Base-by-base conservation (phyloP, 208 protist species). In the Acanthamoeba polyphaga region DNA sequence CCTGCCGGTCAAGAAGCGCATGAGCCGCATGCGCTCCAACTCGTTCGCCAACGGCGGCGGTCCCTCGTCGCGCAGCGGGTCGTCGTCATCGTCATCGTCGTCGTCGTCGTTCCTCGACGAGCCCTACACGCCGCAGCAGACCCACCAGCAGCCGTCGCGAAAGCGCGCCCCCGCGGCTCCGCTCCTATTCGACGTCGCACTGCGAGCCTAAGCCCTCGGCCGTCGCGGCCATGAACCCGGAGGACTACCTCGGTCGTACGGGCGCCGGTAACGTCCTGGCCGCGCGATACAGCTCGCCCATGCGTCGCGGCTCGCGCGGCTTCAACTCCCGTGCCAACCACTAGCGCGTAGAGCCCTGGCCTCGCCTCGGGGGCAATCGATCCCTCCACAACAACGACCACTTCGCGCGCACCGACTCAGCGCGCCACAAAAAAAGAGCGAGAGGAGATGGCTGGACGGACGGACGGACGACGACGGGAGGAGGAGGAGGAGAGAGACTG, bases 211-310 rank as follows among this genome's bases (percentile, higher is more conserved):
- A 43, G 70, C 70, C 7, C 12, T 78, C 70, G 32, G 27, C 55
- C 55, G 55, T 12, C 55, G 53, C 70, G 32, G 27, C 70, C 32
- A 78, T 78, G 70, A 78, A 78, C 70, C 70, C 70, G 32, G 70
- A 78, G 70, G 70, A 78, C 70, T 78, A 49, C 34, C 70, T 78
- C 9, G 70, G 70, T 13, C 70, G n/a, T 34, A 78, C 70, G 8
- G 70, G 70, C 4, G 70, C 70, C 29, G 70, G 70, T 12, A 78
- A 29, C 70, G 70, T 78, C 34, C 34, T 78, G 29, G 70, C 70
- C 70, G 70, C 70, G 13, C 70, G 70, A 78, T 78, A 78, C 70
- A 78, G 70, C n/a, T 78, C 70, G 70, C 70, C 70, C 9, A 78
- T 78, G 70, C n/a, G 70, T 1, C 70, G 70, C 34, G 70, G 70